Conservation (phyloP, 805 yeast species). For the Wickerhamiella cacticola region DNA sequence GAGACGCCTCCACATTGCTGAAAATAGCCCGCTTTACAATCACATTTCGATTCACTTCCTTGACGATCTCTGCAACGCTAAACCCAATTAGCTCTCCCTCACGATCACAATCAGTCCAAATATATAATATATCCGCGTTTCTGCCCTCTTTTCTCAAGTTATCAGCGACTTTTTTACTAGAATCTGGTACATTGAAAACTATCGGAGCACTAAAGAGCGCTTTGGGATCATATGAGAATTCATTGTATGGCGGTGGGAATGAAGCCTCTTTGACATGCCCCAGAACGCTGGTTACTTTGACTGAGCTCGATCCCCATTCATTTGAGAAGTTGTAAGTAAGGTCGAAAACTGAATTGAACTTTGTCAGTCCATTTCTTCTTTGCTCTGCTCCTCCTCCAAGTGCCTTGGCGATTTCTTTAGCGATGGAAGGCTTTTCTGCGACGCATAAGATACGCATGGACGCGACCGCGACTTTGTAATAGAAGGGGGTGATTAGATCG, state of each 20-base stretch:
- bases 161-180: conserved; percentile 37
- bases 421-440: conserved; percentile 94
- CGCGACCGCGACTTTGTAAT: background rate
- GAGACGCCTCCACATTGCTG: conserved; percentile 71
- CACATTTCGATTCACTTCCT: conserved; percentile 37
- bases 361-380: conserved; percentile 39
- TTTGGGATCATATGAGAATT: conserved; percentile 58
- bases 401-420: conserved; percentile 64
- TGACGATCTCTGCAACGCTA: conserved; percentile 67
- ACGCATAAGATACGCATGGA: conserved; percentile 66
- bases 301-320: conserved; percentile 51
- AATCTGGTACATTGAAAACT: conserved; percentile 31
- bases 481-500: background rate
- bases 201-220: conserved; percentile 63
- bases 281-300: conserved; percentile 83
- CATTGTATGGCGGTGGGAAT: conserved; percentile 47
- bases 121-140: conserved; percentile 53
- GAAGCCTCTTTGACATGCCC: conserved; percentile 69
- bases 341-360: conserved; percentile 69
- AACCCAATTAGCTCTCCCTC: conserved; percentile 91
- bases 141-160: conserved; percentile 62
- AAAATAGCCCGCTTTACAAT: conserved; percentile 66
- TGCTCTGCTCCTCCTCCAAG: conserved; percentile 59
- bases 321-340: conserved; percentile 52
- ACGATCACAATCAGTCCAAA: conserved; percentile 98